Evolutionary conservation across 2,329 filamentous ascomycete species (phyloP).

Genomic region (Penicillium sp.): DNA sequence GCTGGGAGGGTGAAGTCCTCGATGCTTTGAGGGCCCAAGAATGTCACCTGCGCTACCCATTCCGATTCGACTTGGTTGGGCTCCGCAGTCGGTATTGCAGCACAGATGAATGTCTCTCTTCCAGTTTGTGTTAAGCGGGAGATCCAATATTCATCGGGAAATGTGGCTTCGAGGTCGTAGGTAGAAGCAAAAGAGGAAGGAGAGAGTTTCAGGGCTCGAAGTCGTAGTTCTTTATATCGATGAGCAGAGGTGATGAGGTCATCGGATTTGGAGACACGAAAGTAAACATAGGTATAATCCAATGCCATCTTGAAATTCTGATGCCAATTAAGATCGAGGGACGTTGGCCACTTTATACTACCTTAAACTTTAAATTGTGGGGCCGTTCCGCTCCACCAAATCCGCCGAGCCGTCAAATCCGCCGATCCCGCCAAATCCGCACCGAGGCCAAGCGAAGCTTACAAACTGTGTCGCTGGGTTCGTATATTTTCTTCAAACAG

Average conservation of each 20-base stretch:
- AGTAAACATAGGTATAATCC: conserved; percentile 8
- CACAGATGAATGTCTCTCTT: conserved; percentile 33
- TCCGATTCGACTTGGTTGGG: conserved; percentile 11
- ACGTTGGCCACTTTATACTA: too few relatives aligned
- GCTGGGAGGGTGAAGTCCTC: conserved; percentile 23
- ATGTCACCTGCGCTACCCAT: conserved; percentile 34
- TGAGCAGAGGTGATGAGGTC: conserved; percentile 5
- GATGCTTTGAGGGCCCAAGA: conserved; percentile 28
- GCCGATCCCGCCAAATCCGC: too few relatives aligned
- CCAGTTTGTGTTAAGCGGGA: conserved; percentile 19
- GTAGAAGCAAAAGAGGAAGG: conserved; percentile 32
- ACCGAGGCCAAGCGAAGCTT: too few relatives aligned
- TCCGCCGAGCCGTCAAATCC: too few relatives aligned
- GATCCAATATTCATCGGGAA: conserved; percentile 27
- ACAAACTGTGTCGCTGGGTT: too few relatives aligned
- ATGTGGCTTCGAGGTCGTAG: conserved; percentile 30
- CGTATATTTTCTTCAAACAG: too few relatives aligned
- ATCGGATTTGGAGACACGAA: conserved; percentile 9
- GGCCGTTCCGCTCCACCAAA: too few relatives aligned
- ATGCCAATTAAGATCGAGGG: too few relatives aligned
- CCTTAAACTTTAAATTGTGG: too few relatives aligned
- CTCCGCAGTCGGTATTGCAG: conserved; percentile 4
- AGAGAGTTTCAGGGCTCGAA: conserved; percentile 29
- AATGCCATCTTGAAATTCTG: neutral
- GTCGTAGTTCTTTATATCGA: conserved; percentile 21